Conservation (phyloP, 1,139 yeast genomes). For the Chernovozyma sophiae-reginae region DNA sequence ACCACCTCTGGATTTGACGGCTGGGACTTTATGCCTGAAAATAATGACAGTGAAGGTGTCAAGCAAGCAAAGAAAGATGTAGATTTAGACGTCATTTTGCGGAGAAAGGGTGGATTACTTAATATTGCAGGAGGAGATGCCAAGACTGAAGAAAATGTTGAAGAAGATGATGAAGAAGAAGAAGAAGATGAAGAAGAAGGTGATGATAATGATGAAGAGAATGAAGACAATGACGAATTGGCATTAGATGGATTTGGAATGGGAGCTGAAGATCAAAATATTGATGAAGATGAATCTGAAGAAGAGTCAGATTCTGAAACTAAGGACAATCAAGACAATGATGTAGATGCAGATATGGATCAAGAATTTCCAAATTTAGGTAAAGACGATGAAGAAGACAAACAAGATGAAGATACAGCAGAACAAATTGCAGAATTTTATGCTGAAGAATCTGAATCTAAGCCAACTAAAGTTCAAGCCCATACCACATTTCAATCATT, state of each 20-base stretch:
- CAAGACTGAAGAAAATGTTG: conserved; percentile 27
- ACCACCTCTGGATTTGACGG: conserved; percentile 55
- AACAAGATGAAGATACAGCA: conserved; percentile 58
- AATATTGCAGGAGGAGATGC: conserved; percentile 42
- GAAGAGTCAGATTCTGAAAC: conserved; percentile 21
- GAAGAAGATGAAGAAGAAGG: conserved; percentile 23
- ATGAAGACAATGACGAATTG: conserved; percentile 47
- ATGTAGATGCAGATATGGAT: conserved; percentile 24
- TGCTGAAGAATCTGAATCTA: conserved; percentile 51
- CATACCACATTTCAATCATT: conserved; percentile 71
- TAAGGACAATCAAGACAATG: conserved; percentile 25
- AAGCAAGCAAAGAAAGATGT: conserved; percentile 50
- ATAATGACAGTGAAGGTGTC: conserved; percentile 9
- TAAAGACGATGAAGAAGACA: conserved; percentile 14
- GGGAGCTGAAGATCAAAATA: conserved; percentile 41
- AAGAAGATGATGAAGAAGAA: conserved; percentile 21
- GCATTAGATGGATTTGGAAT: conserved; percentile 75
- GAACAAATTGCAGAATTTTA: conserved; percentile 68
- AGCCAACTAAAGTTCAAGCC: conserved; percentile 34
- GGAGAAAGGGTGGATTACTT: conserved; percentile 73
- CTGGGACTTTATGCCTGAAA: conserved; percentile 72
- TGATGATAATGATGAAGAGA: conserved; percentile 14
- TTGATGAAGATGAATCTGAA: conserved; percentile 22
- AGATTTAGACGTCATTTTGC: conserved; percentile 81
- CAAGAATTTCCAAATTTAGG: conserved; percentile 16